Evolutionary conservation across 768 basidiomycete species (phyloP).

Genomic region (Amanita polypyramis): DNA sequence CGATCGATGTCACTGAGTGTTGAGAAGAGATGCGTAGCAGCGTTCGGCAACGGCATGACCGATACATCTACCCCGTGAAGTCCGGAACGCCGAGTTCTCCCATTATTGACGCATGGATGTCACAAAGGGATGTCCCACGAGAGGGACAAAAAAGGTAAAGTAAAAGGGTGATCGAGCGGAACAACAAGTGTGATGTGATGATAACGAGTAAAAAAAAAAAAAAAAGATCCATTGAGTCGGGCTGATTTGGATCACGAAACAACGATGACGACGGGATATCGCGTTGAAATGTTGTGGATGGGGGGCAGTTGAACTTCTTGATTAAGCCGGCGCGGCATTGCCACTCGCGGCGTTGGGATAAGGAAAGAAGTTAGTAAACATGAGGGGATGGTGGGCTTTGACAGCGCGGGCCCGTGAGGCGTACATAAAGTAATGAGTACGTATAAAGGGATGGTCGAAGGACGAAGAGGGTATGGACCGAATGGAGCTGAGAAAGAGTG

Average conservation of each 20-base stretch:
- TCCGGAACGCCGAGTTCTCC: conserved; percentile 2
- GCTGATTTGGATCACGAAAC: conserved; percentile 6
- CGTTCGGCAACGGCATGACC: conserved; percentile 1
- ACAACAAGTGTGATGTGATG: conserved; percentile 8
- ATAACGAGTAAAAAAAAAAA: conserved; percentile 5
- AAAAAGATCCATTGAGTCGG: conserved; percentile 5
- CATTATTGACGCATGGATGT: conserved; percentile 4
- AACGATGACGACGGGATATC: conserved; percentile 8
- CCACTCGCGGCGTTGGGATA: neutral
- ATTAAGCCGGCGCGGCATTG: conserved; percentile 8
- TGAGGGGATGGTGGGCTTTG: neutral
- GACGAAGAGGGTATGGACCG: neutral
- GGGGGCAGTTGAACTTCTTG: neutral
- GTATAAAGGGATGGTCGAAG: neutral
- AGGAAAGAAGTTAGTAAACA: neutral
- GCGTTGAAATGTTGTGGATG: conserved; percentile 1
- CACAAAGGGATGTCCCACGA: conserved; percentile 2
- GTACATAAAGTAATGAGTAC: conserved; percentile 1
- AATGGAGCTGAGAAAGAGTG: conserved; percentile 6
- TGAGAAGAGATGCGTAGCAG: neutral
- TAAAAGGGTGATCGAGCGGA: conserved; percentile 9
- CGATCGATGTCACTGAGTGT: neutral
- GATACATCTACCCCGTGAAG: conserved; percentile 5
- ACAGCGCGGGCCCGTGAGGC: conserved; percentile 6
- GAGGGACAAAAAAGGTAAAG: neutral